Conservation (phyloP, 441 rosid genomes). For the Erodium trifolium region DNA sequence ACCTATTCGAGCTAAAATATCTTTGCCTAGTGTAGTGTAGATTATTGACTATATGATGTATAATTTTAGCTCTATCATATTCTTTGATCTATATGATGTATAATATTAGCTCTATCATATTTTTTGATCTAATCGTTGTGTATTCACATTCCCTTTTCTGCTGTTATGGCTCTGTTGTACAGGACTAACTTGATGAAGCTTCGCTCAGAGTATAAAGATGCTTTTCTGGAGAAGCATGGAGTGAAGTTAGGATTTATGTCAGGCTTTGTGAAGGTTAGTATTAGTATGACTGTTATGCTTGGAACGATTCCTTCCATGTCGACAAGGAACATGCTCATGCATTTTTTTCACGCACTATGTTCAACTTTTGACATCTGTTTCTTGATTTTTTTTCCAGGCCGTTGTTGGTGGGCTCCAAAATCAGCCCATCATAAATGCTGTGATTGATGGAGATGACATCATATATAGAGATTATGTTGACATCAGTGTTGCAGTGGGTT, state of each 20-base stretch:
- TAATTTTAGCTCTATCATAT: no score
- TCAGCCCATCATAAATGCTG: constrained; percentile 51
- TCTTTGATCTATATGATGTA: background rate
- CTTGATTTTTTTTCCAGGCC: constrained; percentile 26
- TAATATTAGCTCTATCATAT: no score
- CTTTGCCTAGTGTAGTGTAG: background rate
- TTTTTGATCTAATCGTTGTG: background rate
- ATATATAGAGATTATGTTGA: constrained; percentile 49
- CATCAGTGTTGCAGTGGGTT: constrained; percentile 54
- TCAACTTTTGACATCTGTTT: constrained; percentile 1
- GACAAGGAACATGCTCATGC: background rate
- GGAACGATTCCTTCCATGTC: background rate
- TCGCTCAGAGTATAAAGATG: constrained; percentile 49
- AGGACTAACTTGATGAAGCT: constrained; percentile 58
- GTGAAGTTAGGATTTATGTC: constrained; percentile 56
- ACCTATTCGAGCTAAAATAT: background rate
- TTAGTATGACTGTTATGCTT: constrained; percentile 12
- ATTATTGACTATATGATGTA: no score
- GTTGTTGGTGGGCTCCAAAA: constrained; percentile 48
- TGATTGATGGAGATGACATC: constrained; percentile 51
- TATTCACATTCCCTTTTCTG: background rate
- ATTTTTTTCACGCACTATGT: background rate
- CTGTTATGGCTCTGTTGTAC: constrained; percentile 6
- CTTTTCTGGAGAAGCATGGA: constrained; percentile 45
- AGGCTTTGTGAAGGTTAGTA: constrained; percentile 39